Conservation (phyloP, 2,329 filamentous ascomycete genomes). For the Parastagonospora nodorum region DNA sequence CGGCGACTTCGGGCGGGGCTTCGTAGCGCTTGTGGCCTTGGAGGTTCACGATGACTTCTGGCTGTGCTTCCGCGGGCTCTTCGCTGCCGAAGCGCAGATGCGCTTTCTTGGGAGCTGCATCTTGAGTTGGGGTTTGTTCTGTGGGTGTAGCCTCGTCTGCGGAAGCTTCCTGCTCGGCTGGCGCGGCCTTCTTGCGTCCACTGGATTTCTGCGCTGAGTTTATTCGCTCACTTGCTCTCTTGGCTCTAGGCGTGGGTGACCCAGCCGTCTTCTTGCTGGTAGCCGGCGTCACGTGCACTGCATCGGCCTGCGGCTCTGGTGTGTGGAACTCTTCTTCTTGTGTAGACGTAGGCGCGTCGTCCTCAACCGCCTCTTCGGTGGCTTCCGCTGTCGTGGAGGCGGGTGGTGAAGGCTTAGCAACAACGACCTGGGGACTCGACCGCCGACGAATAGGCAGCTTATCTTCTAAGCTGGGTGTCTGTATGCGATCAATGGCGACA, state of each 20-base stretch:
- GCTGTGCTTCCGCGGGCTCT: slow-evolving; percentile 26
- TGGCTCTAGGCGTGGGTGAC: slow-evolving; percentile 31
- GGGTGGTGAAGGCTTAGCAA: slow-evolving; percentile 17
- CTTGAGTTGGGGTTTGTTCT: slow-evolving; percentile 20
- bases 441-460: slow-evolving; percentile 26
- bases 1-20: slow-evolving; percentile 8
- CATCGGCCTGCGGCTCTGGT: slow-evolving; percentile 21
- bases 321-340: slow-evolving; percentile 29
- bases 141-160: slow-evolving; percentile 36
- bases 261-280: slow-evolving; percentile 24
- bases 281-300: slow-evolving; percentile 32
- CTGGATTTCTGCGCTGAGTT: slow-evolving; percentile 19
- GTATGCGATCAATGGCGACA: slow-evolving; percentile 9
- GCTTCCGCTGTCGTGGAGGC: slow-evolving; percentile 9
- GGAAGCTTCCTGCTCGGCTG: neutral
- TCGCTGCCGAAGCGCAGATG: slow-evolving; percentile 45
- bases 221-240: slow-evolving; percentile 12
- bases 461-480: slow-evolving; percentile 8
- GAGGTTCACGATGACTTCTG: slow-evolving; percentile 8
- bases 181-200: slow-evolving; percentile 18
- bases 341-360: slow-evolving; percentile 16
- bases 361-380: slow-evolving; percentile 7
- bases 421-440: slow-evolving; percentile 29
- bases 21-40: slow-evolving; percentile 20
- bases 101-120: slow-evolving; percentile 21